Evolutionary conservation across 2,329 filamentous ascomycete species (phyloP), one percentile per base, ranked within the genome.

Genomic region (Arthrobotrys sphaeroides): DNA sequence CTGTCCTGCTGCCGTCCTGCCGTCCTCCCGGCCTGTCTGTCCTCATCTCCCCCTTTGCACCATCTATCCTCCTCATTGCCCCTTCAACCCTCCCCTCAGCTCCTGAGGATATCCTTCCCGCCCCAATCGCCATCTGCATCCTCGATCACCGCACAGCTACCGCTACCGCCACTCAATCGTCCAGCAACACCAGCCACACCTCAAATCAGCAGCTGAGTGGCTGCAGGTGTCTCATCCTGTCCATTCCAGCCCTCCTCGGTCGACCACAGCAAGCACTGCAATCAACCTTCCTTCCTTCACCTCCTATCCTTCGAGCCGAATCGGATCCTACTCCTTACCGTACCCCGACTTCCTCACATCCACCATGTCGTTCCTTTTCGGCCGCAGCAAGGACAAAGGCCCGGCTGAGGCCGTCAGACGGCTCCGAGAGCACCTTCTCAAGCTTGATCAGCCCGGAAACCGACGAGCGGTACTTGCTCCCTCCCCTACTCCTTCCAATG

Each of bases 311-410:
- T 18, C 40, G 31, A 26, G n/a, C n/a, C n/a, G n/a, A n/a, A n/a
- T n/a, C n/a, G n/a, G n/a, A n/a, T n/a, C n/a, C n/a, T n/a, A n/a
- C n/a, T n/a, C 22, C 49, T 36, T 47, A 45, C 1, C 53, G 1
- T 36, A 57, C 28, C n/a, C 57, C 18, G 24, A n/a, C 45, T 12
- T n/a, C 33, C 28, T 24, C 16, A 12, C 53, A n/a, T 24, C 65
- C 42, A 77, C 26, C 77, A 92, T 92, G 90, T 88, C 90, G 49
- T 92, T 91, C 83, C 84, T 91, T 67, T 91, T 91, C 81, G 86
- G 86, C 73, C 85, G 89, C 76, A 87, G 86, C 79, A 87, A 86
- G 78, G 85, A 88, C 79, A 88, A 90, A 82, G 86, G 86, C 78
- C 85, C 87, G 77, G 83, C 86, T 78, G 88, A 92, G 81, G 84